phyloP scores from a whole-genome alignment of 2,329 filamentous ascomycete species.

The Trichothecium roseum region DNA sequence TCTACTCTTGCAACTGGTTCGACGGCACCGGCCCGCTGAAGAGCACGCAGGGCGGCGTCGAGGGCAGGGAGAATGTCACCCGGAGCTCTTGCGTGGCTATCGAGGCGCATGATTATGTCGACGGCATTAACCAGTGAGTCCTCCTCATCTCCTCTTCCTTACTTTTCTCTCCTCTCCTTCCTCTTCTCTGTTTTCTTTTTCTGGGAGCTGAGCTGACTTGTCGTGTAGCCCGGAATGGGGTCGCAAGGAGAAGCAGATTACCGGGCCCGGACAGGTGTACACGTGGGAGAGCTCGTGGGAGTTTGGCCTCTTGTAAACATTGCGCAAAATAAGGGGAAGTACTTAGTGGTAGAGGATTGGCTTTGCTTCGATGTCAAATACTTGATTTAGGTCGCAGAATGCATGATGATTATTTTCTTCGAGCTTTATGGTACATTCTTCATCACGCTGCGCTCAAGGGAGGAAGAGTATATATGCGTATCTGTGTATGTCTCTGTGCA shows the following conservation, averaged over 20 bases:
- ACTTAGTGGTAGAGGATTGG: too few species aligned
- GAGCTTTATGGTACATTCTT: too few species aligned
- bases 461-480: too few species aligned
- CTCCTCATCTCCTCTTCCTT: not conserved
- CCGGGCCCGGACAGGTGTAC: slow-evolving; percentile 27
- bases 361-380: too few species aligned
- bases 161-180: not conserved
- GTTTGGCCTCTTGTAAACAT: slow-evolving; percentile 18
- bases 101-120: slow-evolving; percentile 69
- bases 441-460: too few species aligned
- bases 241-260: slow-evolving; percentile 27
- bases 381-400: too few species aligned
- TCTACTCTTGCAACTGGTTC: slow-evolving; percentile 58
- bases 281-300: slow-evolving; percentile 34
- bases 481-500: too few species aligned
- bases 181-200: not conserved
- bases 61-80: slow-evolving; percentile 29
- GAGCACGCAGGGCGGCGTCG: slow-evolving; percentile 45
- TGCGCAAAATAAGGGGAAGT: too few species aligned
- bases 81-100: slow-evolving; percentile 64
- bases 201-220: slow-evolving; percentile 8
- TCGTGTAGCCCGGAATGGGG: slow-evolving; percentile 31
- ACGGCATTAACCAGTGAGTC: slow-evolving; percentile 60
- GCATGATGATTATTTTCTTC: too few species aligned
- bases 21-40: slow-evolving; percentile 42